phyloP scores from a whole-genome alignment of 495 filamentous ascomycete genomes.

The Tuber microsphaerosporum region DNA sequence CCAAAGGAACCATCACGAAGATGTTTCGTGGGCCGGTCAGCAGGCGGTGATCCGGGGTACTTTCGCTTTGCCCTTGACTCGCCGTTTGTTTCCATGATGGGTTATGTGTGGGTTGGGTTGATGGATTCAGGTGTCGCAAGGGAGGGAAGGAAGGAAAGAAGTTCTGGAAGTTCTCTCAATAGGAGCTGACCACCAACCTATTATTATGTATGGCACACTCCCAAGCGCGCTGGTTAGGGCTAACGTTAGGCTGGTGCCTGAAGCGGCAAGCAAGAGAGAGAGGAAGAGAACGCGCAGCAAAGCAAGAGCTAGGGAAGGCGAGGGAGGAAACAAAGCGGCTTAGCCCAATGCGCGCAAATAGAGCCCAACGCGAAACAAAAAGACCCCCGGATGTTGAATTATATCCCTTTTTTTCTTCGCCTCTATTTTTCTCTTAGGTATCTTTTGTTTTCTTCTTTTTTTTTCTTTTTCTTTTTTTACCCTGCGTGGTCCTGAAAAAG shows the following conservation, averaged over 20 bases:
- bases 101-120: slow-evolving; percentile 1
- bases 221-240: background rate
- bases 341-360: background rate
- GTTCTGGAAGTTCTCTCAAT: background rate
- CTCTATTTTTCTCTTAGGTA: background rate
- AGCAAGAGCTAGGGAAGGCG: background rate
- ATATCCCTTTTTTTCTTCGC: background rate
- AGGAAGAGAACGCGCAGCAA: background rate
- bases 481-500: background rate
- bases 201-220: background rate
- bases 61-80: slow-evolving; percentile 56
- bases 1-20: slow-evolving; percentile 44
- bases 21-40: slow-evolving; percentile 55
- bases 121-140: background rate
- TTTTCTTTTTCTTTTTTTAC: background rate
- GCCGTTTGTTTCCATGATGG: slow-evolving; percentile 51
- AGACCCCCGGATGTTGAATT: background rate
- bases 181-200: background rate
- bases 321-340: slow-evolving; percentile 4
- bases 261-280: background rate
- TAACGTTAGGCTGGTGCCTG: background rate
- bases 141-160: background rate
- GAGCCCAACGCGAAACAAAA: background rate
- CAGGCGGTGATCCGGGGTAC: slow-evolving; percentile 49
- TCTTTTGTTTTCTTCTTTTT: background rate